Base-by-base conservation (phyloP, 108 stramenopile genomes). In the Conticribra weissflogii region DNA sequence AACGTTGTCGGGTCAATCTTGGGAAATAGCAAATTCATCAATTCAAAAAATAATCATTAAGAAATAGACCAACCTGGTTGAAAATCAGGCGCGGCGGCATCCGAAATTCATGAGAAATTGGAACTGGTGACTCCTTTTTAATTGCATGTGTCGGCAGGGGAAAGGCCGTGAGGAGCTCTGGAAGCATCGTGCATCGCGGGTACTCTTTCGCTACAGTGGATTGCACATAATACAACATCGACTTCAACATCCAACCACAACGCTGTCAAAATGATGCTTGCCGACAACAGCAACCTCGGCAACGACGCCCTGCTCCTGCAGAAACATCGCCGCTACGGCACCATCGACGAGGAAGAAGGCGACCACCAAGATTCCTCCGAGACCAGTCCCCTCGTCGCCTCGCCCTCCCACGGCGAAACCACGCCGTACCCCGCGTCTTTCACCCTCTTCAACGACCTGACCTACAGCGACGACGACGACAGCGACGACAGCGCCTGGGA, bases 401-500 rank as follows among this genome's bases (percentile, higher is more conserved):
- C 60, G 47, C 33, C 59, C 17, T 23, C 59, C 7, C 7, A 28
- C 29, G 28, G 46, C 29, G 55, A 33, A 8, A 12, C 70, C 46
- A 8, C 19, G 2, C 1, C 19, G 28, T 70, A n/a, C n/a, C n/a
- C n/a, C n/a, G n/a, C n/a, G n/a, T n/a, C 68, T 28, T 54, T 72
- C 28, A 19, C 49, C 36, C 59, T 73, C 21, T 73, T 77, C 54
- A 77, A 65, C 49, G 76, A 77, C 22, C 46, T 77, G 14, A 70
- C 68, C 16, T 77, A 77, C 63, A 77, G 76, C 46, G 76, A 77
- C 30, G 76, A 77, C 46, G 76, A 77, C 22, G 55, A 70, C 25
- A 23, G 15, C 1, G 68, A 62, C 41, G 72, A 73, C 41, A 25
- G 47, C 33, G 29, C 45, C 7, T 36, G n/a, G 44, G 36, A 52